Conservation (phyloP, 768 basidiomycete species). For the Kwoniella botswanensis region DNA sequence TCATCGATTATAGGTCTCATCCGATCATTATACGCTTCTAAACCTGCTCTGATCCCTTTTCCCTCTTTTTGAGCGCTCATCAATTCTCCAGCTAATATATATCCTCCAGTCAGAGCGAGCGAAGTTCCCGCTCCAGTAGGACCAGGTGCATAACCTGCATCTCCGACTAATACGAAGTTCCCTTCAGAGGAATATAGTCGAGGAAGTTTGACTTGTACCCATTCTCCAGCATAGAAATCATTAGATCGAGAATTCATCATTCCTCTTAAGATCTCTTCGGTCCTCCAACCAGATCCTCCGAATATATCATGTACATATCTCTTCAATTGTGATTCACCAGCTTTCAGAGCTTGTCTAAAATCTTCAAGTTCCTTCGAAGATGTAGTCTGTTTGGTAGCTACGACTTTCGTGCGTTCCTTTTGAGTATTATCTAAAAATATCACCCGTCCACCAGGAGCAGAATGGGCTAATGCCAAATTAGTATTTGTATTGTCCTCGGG, state of each 20-base stretch:
- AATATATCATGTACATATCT: conserved; percentile 18
- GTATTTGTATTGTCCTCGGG: not conserved
- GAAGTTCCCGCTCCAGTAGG: conserved; percentile 45
- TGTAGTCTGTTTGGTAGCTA: conserved; percentile 13
- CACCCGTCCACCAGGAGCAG: not conserved
- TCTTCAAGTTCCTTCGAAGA: conserved; percentile 31
- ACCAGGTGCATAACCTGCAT: conserved; percentile 37
- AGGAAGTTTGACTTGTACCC: conserved; percentile 30
- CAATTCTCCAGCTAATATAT: conserved; percentile 42
- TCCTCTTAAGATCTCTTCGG: conserved; percentile 24
- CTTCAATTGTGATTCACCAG: conserved; percentile 17
- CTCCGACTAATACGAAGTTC: conserved; percentile 36
- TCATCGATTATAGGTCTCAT: conserved; percentile 4
- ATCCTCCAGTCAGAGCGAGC: conserved; percentile 38
- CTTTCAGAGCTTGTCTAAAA: conserved; percentile 25
- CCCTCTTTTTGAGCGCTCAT: not conserved
- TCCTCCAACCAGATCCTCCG: conserved; percentile 35
- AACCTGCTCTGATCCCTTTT: not conserved
- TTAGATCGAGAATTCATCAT: conserved; percentile 29
- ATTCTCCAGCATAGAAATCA: conserved; percentile 26
- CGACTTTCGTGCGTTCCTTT: conserved; percentile 17
- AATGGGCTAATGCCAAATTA: not conserved
- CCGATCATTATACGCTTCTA: not conserved
- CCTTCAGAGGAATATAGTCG: conserved; percentile 15
- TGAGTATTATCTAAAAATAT: not conserved